Conservation (phyloP, 2,329 filamentous ascomycete genomes). For the Epichloe typhina region DNA sequence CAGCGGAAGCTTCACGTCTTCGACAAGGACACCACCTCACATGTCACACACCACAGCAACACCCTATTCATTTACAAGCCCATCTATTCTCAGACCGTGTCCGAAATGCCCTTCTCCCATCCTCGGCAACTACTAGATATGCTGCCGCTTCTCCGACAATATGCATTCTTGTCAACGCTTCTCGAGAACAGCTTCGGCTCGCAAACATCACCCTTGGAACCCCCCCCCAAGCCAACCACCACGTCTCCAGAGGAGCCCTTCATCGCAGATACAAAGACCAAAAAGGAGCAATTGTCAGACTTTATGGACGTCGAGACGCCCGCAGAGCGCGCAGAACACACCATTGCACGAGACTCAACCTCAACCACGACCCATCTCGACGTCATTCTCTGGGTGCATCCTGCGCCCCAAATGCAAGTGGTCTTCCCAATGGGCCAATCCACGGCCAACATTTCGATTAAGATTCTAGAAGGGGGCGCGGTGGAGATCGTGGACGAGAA, state of each 20-base stretch:
- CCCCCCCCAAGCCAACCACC: not conserved
- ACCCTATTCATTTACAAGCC: slow-evolving; percentile 58
- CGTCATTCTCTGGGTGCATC: slow-evolving; percentile 38
- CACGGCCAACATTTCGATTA: slow-evolving; percentile 41
- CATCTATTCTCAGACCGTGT: slow-evolving; percentile 55
- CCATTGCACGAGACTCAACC: not conserved
- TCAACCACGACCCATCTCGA: slow-evolving; percentile 26
- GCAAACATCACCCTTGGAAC: slow-evolving; percentile 10
- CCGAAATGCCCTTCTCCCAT: slow-evolving; percentile 62
- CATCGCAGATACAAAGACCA: slow-evolving; percentile 11
- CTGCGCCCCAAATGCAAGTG: slow-evolving; percentile 35
- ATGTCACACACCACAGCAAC: slow-evolving; percentile 35
- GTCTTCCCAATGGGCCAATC: slow-evolving; percentile 37
- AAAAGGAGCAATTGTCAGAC: slow-evolving; percentile 18
- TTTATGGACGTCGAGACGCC: slow-evolving; percentile 14
- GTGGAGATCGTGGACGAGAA: slow-evolving; percentile 48
- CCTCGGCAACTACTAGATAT: slow-evolving; percentile 63
- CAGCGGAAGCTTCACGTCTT: slow-evolving; percentile 33
- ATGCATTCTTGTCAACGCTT: slow-evolving; percentile 54
- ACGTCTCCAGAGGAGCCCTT: not conserved
- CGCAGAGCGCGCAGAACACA: not conserved
- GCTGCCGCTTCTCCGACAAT: slow-evolving; percentile 64
- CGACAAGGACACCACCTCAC: slow-evolving; percentile 15
- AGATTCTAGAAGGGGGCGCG: slow-evolving; percentile 48
- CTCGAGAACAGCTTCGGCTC: slow-evolving; percentile 47